These are phyloP conservation scores for Aspergillus mulundensis DNA, from an alignment of 495 filamentous ascomycete genomes.

Conservation along the genomic window DNA sequence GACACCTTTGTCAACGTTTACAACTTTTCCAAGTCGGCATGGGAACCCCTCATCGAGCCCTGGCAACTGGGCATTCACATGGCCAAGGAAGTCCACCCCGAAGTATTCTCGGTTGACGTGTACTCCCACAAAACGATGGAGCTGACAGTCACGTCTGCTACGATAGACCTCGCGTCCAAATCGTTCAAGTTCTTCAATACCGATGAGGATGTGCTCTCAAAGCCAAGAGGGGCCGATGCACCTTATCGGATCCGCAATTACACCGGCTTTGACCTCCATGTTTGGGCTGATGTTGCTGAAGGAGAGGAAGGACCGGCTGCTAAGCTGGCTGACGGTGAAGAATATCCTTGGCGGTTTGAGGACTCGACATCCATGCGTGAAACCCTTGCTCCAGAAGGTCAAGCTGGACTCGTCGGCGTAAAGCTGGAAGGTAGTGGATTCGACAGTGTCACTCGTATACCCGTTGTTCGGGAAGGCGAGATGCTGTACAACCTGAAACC, in stretches of 20 bases:
- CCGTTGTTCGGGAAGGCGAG: conserved; percentile 91
- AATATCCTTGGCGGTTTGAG: conserved; percentile 93
- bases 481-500: conserved; percentile 79
- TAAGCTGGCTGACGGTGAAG: conserved; percentile 84
- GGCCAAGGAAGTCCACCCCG: conserved; percentile 69
- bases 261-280: conserved; percentile 82
- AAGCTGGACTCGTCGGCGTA: conserved; percentile 70
- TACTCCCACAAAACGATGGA: conserved; percentile 87
- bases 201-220: conserved; percentile 89
- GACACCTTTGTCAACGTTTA: conserved; percentile 95
- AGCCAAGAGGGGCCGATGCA: conserved; percentile 85
- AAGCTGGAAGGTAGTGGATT: conserved; percentile 91
- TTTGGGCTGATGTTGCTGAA: conserved; percentile 70
- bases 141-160: conserved; percentile 86
- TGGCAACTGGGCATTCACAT: conserved; percentile 93
- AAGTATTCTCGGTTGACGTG: conserved; percentile 75
- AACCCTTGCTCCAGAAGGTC: conserved; percentile 77
- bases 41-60: conserved; percentile 95
- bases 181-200: conserved; percentile 85
- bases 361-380: conserved; percentile 92
- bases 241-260: conserved; percentile 93
- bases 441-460: conserved; percentile 80
- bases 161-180: conserved; percentile 88
- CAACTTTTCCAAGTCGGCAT: conserved; percentile 97
- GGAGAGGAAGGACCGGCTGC: conserved; percentile 62